Conservation (phyloP, 257 asterid genomes). For the Solanum gandarillasii region DNA sequence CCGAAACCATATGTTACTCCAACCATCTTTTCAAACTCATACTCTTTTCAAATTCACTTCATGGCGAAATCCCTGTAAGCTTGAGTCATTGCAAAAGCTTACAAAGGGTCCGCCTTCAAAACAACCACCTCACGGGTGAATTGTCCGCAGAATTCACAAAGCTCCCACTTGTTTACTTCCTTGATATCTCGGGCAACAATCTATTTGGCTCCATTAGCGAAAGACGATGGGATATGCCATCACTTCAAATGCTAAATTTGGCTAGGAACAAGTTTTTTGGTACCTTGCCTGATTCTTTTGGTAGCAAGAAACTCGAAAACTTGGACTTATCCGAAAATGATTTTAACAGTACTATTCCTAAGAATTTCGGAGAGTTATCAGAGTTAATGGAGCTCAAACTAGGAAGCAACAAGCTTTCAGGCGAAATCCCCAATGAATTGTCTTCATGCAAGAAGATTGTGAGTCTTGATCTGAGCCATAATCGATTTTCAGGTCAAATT, state of each 20-base stretch:
- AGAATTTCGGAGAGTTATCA: conserved; percentile 27
- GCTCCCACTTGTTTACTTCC: conserved; percentile 60
- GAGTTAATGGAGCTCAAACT: conserved; percentile 46
- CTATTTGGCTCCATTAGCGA: conserved; percentile 39
- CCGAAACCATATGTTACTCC: conserved; percentile 42
- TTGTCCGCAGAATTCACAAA: conserved; percentile 29
- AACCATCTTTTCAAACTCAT: conserved; percentile 54
- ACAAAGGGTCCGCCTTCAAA: conserved; percentile 58
- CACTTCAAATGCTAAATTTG: conserved; percentile 68
- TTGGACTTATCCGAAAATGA: conserved; percentile 54
- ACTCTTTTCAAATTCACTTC: conserved; percentile 62
- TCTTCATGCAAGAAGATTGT: conserved; percentile 65
- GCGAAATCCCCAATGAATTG: conserved; percentile 49
- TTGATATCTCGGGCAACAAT: conserved; percentile 53
- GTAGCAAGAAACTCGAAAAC: conserved; percentile 48
- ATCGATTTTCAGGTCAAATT: conserved; percentile 43
- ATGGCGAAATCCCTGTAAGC: conserved; percentile 47
- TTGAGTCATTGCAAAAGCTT: conserved; percentile 51
- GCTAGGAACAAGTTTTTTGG: conserved; percentile 45
- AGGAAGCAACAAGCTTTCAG: conserved; percentile 39
- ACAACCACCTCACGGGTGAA: conserved; percentile 47
- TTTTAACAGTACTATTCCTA: conserved; percentile 48
- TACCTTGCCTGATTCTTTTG: conserved; percentile 40
- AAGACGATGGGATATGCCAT: conserved; percentile 59
- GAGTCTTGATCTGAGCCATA: conserved; percentile 50